Percentiles rank a stretch among this genome's conserved stretches.
These are phyloP conservation scores for Sesbania bispinosa DNA, from an alignment of 306 rosid species.

Conservation along the genomic window DNA sequence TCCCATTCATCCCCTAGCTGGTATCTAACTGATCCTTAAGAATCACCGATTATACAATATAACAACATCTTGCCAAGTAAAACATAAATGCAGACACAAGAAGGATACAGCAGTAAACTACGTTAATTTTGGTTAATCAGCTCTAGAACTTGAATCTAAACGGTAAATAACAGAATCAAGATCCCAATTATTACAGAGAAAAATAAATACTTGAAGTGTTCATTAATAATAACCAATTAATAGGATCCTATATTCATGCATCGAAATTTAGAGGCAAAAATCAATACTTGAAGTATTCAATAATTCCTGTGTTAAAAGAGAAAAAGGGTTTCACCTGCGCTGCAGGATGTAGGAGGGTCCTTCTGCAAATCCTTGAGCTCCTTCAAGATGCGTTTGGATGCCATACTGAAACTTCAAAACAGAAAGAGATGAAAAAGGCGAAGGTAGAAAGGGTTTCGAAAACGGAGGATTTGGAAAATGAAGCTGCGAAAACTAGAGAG, in stretches of 20 bases:
- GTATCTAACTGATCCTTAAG: neutral
- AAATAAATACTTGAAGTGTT: neutral
- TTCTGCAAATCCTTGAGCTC: conserved; percentile 95
- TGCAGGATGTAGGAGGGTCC: conserved; percentile 84
- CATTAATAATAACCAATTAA: neutral
- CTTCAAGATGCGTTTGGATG: conserved; percentile 81
- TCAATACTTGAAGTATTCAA: neutral
- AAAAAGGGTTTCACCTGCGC: conserved; percentile 59
- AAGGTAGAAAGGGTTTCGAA: neutral
- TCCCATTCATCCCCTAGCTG: neutral
- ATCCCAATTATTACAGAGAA: neutral
- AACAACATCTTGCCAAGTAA: neutral
- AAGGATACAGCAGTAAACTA: neutral
- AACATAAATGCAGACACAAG: neutral
- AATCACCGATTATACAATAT: neutral
- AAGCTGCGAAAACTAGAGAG: neutral
- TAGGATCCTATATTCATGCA: neutral
- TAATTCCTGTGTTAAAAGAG: neutral
- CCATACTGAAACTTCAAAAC: conserved; percentile 39
- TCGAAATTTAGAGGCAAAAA: neutral
- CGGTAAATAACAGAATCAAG: neutral
- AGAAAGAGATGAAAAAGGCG: neutral
- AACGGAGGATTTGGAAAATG: neutral
- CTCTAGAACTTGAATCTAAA: neutral
- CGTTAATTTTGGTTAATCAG: neutral